A percentile compares a stretch with the other conserved stretches of the same genome.
These are phyloP conservation scores for Aspergillus sp. DNA, from an alignment of 2,329 filamentous ascomycete species.

Conservation along the genomic window DNA sequence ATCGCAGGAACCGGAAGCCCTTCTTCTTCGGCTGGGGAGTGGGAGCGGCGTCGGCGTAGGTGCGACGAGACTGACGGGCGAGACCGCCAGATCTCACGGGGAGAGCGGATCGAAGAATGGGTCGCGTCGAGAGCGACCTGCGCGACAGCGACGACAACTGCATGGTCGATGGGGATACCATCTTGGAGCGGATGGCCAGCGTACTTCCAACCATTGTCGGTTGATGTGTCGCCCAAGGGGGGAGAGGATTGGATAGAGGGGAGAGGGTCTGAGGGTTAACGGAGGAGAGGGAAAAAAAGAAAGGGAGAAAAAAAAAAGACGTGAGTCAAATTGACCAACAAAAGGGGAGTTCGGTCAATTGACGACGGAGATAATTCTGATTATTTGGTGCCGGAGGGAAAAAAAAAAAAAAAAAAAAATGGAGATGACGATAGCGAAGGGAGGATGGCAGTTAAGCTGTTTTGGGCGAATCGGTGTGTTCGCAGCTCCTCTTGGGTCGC, in stretches of 20 bases:
- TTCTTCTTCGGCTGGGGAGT: constrained; percentile 51
- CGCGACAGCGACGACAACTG: constrained; percentile 38
- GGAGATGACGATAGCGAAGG: constrained; percentile 12
- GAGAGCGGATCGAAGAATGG: constrained; percentile 28
- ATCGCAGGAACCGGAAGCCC: constrained; percentile 70
- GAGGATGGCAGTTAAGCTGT: constrained; percentile 23
- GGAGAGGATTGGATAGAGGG: constrained; percentile 3
- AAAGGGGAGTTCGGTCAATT: background rate
- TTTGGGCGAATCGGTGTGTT: constrained; percentile 39
- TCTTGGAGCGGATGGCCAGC: constrained; percentile 33
- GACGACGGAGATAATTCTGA: background rate
- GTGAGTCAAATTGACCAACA: background rate
- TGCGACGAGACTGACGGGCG: constrained; percentile 37
- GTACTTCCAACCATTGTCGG: constrained; percentile 37
- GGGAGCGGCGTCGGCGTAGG: constrained; percentile 52
- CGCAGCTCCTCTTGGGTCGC: background rate
- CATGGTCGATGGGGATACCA: constrained; percentile 32
- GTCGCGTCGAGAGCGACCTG: constrained; percentile 34
- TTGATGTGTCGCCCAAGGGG: constrained; percentile 20
- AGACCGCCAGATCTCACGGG: constrained; percentile 24
- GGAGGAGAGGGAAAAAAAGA: constrained; percentile 3
- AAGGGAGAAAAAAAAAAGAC: constrained; percentile 16
- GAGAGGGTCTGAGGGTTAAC: constrained; percentile 6
- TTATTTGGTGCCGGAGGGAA: constrained; percentile 8
- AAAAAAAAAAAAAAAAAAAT: constrained; percentile 20